Percentiles rank a stretch among this genome's conserved stretches.
phyloP scores from a whole-genome alignment of 106 monocot genomes.

The Acanthochlamys bracteata region DNA sequence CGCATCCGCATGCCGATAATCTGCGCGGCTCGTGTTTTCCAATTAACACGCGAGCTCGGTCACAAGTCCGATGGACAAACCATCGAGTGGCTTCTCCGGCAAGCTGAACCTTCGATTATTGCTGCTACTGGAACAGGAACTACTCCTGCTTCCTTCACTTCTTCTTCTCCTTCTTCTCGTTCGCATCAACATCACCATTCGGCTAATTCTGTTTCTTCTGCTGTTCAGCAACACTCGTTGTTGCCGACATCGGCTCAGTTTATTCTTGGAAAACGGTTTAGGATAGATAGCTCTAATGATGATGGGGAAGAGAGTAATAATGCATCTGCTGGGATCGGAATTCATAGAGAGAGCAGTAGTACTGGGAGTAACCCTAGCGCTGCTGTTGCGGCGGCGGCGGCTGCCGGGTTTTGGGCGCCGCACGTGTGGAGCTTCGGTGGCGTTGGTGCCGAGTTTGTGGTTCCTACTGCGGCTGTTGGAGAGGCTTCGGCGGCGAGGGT shows the following conservation, averaged over 20 bases:
- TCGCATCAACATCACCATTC: neutral
- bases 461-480: conserved; percentile 15
- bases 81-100: conserved; percentile 76
- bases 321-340: too few species aligned
- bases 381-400: too few species aligned
- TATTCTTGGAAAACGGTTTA: conserved; percentile 26
- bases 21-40: conserved; percentile 79
- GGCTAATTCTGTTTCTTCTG: too few species aligned
- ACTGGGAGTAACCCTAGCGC: too few species aligned
- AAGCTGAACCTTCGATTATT: conserved; percentile 66
- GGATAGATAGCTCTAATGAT: too few species aligned
- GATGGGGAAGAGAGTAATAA: too few species aligned
- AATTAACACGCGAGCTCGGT: conserved; percentile 78
- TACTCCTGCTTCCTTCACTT: conserved; percentile 54
- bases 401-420: conserved; percentile 46
- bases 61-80: conserved; percentile 91
- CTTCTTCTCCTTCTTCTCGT: conserved; percentile 11
- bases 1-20: conserved; percentile 87
- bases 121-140: conserved; percentile 76
- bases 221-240: too few species aligned
- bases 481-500: conserved; percentile 55
- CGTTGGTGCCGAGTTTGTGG: conserved; percentile 27
- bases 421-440: conserved; percentile 52
- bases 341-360: too few species aligned
- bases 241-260: conserved; percentile 18